phyloP scores from a whole-genome alignment of 179 eudicot species.

The Drosera spatulata region DNA sequence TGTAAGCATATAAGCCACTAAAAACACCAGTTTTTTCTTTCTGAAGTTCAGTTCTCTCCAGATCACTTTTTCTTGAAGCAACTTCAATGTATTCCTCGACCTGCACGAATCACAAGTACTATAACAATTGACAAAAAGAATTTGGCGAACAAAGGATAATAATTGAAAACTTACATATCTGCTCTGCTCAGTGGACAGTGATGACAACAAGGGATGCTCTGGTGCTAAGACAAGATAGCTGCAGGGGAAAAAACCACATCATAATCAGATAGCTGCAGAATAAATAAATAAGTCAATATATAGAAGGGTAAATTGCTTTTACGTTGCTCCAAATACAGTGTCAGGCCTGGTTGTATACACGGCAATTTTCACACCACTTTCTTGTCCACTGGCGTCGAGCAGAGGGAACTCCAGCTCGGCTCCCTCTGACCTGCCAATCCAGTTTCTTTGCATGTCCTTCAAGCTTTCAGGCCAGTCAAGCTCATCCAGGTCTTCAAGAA shows the following conservation, averaged over 20 bases:
- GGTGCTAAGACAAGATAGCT: constrained; percentile 98
- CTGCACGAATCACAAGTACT: constrained; percentile 24
- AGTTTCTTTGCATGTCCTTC: constrained; percentile 98
- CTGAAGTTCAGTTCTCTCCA: constrained; percentile 97
- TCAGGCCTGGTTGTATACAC: constrained; percentile 96
- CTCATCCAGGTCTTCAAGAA: constrained; percentile 92
- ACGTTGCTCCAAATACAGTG: constrained; percentile 98
- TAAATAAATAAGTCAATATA: constrained; percentile 8
- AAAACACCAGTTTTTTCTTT: constrained; percentile 95
- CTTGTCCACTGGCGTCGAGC: constrained; percentile 41
- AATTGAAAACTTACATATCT: constrained; percentile 36
- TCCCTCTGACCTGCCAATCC: constrained; percentile 99
- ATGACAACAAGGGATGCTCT: constrained; percentile 65
- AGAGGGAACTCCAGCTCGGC: constrained; percentile 76
- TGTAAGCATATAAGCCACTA: constrained; percentile 80
- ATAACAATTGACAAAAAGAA: constrained; percentile 3
- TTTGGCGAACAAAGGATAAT: constrained; percentile 1
- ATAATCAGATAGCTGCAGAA: background rate
- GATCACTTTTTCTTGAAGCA: constrained; percentile 87
- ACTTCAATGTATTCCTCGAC: constrained; percentile 84
- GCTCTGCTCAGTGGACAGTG: constrained; percentile 48
- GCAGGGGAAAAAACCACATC: constrained; percentile 13
- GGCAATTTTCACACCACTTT: constrained; percentile 37
- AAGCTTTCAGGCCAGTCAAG: constrained; percentile 99
- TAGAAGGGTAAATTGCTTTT: constrained; percentile 10